These are phyloP conservation scores for Myriosclerotinia duriaeana DNA, from an alignment of 2,329 filamentous ascomycete genomes.

Conservation along the genomic window DNA sequence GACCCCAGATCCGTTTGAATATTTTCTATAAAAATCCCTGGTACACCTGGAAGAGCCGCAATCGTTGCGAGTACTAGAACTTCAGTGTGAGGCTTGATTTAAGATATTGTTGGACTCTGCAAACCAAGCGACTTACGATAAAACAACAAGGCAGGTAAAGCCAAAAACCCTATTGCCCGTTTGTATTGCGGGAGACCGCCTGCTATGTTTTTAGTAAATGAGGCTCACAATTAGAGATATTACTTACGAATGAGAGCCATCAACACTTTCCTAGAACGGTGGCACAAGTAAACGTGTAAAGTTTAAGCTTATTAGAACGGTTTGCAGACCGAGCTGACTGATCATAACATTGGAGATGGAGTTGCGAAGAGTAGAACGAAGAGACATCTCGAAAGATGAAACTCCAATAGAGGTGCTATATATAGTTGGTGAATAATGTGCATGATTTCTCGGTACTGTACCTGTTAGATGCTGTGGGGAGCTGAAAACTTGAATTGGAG, in stretches of 20 bases:
- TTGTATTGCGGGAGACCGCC: conserved; percentile 16
- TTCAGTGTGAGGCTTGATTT: neutral
- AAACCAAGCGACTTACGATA: neutral
- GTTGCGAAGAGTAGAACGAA: neutral
- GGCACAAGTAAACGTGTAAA: neutral
- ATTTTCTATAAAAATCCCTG: conserved; percentile 19
- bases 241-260: conserved; percentile 12
- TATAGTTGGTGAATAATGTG: neutral
- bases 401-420: neutral
- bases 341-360: neutral
- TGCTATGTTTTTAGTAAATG: neutral
- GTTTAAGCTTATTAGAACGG: too few species aligned
- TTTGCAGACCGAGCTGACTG: neutral
- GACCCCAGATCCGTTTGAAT: conserved; percentile 4
- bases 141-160: conserved; percentile 15
- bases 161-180: conserved; percentile 11
- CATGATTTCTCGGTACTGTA: neutral
- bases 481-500: neutral
- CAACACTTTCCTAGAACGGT: neutral
- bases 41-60: conserved; percentile 3
- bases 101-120: too few species aligned
- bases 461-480: neutral
- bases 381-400: neutral
- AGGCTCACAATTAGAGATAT: neutral
- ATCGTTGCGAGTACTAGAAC: conserved; percentile 1